Percentiles rank a stretch among this genome's conserved stretches.
phyloP scores from a whole-genome alignment of 257 asterid genomes.

The Solanum etuberosum region DNA sequence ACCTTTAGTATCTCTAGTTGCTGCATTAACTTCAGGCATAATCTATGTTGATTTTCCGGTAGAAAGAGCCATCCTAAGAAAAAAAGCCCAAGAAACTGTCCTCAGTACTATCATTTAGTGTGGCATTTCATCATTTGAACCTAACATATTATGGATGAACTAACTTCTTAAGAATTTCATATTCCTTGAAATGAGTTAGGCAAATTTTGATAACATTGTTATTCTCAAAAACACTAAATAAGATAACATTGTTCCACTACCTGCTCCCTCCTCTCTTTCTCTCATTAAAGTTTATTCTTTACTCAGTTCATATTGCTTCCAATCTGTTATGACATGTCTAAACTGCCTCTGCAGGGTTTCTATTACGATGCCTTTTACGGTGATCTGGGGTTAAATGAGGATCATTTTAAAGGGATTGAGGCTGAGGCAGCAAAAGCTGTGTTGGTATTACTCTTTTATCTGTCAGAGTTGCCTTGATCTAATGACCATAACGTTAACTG shows the following conservation, averaged over 20 bases:
- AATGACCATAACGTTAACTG: neutral
- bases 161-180: neutral
- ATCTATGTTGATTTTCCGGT: neutral
- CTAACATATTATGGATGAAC: neutral
- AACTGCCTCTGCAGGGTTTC: constrained; percentile 58
- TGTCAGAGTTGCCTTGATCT: neutral
- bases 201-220: neutral
- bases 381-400: constrained; percentile 82
- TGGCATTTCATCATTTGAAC: neutral
- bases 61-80: neutral
- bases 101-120: neutral
- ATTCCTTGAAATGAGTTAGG: neutral
- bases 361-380: constrained; percentile 95
- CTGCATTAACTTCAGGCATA: neutral
- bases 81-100: neutral
- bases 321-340: constrained; percentile 6
- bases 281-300: neutral
- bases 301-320: neutral
- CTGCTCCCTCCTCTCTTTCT: neutral
- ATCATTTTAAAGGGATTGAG: constrained; percentile 73
- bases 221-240: neutral
- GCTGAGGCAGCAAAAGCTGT: constrained; percentile 77
- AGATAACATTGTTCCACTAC: neutral
- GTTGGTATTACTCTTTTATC: constrained; percentile 37
- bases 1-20: neutral